These are phyloP conservation scores for Ceratocystis eucalypticola DNA, from an alignment of 2,329 filamentous ascomycete species.

Conservation along the genomic window DNA sequence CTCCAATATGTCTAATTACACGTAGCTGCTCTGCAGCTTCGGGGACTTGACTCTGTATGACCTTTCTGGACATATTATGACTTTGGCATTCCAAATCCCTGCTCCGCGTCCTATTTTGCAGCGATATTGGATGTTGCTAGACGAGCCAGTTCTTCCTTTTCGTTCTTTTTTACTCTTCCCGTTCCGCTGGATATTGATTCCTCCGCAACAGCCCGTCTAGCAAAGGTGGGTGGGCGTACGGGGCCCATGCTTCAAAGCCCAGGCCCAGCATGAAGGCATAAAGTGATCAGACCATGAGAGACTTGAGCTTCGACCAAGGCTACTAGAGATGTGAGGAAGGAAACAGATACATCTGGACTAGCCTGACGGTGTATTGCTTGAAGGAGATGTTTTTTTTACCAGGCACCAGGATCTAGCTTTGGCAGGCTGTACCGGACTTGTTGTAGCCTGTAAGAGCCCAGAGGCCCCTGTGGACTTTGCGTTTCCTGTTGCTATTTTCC, in stretches of 20 bases:
- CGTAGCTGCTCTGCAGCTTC: too few species aligned
- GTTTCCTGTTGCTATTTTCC: neutral
- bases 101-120: neutral
- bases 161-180: neutral
- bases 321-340: neutral
- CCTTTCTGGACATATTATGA: too few species aligned
- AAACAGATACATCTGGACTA: neutral
- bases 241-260: conserved; percentile 4
- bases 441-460: neutral
- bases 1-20: too few species aligned
- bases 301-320: neutral
- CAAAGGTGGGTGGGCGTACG: neutral
- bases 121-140: neutral
- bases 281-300: conserved; percentile 3
- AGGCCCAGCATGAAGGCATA: conserved; percentile 1
- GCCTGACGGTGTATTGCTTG: neutral
- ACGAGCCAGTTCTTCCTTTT: neutral
- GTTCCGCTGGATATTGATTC: neutral
- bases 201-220: neutral
- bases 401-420: neutral
- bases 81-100: neutral
- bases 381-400: neutral
- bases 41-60: too few species aligned
- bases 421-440: neutral
- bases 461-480: neutral